Conservation (phyloP, 306 rosid genomes). For the Pterocarpus macrocarpus region DNA sequence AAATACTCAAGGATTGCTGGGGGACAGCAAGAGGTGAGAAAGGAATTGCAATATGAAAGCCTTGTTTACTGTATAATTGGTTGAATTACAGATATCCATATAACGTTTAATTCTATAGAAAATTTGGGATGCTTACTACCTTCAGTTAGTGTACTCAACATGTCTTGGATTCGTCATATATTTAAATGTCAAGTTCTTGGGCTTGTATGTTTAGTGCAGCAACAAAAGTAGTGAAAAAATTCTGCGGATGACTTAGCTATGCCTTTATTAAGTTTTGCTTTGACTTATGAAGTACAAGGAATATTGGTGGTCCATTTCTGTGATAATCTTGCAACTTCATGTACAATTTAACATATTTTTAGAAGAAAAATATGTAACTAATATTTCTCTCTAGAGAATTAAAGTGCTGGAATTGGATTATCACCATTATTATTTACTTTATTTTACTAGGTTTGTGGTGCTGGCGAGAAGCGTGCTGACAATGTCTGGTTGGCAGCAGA, state of each 20-base stretch:
- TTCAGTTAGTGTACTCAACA: not conserved
- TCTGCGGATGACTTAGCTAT: not conserved
- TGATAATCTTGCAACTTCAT: not conserved
- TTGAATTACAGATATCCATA: conserved; percentile 16
- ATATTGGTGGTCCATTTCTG: not conserved
- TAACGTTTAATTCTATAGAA: not conserved
- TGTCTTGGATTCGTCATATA: not conserved
- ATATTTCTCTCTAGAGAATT: not conserved
- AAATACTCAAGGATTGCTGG: conserved; percentile 94
- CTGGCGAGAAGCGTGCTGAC: conserved; percentile 85
- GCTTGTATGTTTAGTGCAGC: not conserved
- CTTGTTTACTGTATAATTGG: not conserved
- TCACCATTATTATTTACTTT: conserved; percentile 21
- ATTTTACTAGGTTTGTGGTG: conserved; percentile 64
- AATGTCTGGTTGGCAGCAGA: conserved; percentile 95
- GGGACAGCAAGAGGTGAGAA: conserved; percentile 97
- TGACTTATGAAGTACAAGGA: not conserved
- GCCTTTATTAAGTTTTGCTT: not conserved
- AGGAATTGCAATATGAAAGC: not conserved
- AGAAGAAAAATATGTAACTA: too few relatives aligned
- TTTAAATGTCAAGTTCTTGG: not conserved
- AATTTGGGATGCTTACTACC: not conserved
- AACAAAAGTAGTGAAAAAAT: not conserved
- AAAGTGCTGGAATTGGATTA: conserved; percentile 25
- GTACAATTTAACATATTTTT: too few relatives aligned